phyloP scores from a whole-genome alignment of 2,329 filamentous ascomycete genomes.

The Rugonectria rugulosa region DNA sequence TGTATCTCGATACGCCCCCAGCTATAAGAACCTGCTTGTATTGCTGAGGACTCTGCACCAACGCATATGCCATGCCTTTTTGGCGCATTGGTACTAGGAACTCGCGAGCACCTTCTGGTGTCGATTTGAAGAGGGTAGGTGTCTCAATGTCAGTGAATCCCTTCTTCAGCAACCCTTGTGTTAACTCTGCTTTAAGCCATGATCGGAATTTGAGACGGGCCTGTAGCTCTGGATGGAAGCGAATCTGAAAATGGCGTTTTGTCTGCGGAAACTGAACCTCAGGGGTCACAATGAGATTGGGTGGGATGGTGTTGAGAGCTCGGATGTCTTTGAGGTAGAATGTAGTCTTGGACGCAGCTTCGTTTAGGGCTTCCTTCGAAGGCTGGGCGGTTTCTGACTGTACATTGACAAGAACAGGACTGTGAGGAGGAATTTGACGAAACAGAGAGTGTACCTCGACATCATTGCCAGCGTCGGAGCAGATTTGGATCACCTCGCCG shows the following conservation, averaged over 20 bases:
- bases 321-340: slow-evolving; percentile 67
- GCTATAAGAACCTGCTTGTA: slow-evolving; percentile 99
- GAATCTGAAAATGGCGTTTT: slow-evolving; percentile 83
- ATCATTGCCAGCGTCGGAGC: slow-evolving; percentile 49
- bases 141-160: slow-evolving; percentile 87
- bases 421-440: slow-evolving; percentile 56
- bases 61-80: slow-evolving; percentile 80
- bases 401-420: slow-evolving; percentile 60
- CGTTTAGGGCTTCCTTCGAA: slow-evolving; percentile 29
- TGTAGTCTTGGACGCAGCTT: slow-evolving; percentile 55
- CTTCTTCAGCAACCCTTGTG: slow-evolving; percentile 60
- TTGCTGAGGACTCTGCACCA: slow-evolving; percentile 96
- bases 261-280: slow-evolving; percentile 78
- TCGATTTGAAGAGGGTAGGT: slow-evolving; percentile 95
- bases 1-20: slow-evolving; percentile 82
- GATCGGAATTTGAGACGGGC: slow-evolving; percentile 76
- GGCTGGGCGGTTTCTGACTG: slow-evolving; percentile 37
- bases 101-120: slow-evolving; percentile 92
- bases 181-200: slow-evolving; percentile 60
- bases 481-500: slow-evolving; percentile 54
- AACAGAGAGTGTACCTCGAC: slow-evolving; percentile 51
- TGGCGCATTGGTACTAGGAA: slow-evolving; percentile 90
- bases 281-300: slow-evolving; percentile 77
- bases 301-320: slow-evolving; percentile 47
- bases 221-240: slow-evolving; percentile 73